These are phyloP conservation scores for Sugiyamaella mastotermitis DNA, from an alignment of 805 yeast genomes.

Conservation along the genomic window DNA sequence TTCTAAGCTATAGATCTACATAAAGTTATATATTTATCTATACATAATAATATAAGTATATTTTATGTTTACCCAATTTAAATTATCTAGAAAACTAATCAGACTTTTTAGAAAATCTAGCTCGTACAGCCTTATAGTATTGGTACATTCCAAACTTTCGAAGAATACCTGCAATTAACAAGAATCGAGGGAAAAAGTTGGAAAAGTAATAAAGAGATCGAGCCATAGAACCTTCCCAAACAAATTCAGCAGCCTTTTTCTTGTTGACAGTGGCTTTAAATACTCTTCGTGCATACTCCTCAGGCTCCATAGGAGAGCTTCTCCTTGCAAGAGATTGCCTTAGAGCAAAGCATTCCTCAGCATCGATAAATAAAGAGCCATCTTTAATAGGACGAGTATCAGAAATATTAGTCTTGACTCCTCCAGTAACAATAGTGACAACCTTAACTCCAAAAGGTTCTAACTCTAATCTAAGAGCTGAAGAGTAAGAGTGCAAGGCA, in stretches of 20 bases:
- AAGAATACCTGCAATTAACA: neutral
- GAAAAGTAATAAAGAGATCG: slow-evolving; percentile 7
- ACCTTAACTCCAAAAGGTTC: slow-evolving; percentile 69
- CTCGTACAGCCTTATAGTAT: slow-evolving; percentile 5
- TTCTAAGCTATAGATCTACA: neutral
- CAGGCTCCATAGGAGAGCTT: slow-evolving; percentile 55
- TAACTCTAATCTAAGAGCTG: slow-evolving; percentile 57
- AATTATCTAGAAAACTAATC: too few species aligned
- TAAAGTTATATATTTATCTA: neutral
- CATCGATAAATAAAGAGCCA: slow-evolving; percentile 44
- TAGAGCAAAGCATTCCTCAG: slow-evolving; percentile 44
- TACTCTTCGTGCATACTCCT: slow-evolving; percentile 49
- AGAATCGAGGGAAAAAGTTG: slow-evolving; percentile 8
- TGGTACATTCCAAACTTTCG: slow-evolving; percentile 3
- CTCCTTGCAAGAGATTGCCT: slow-evolving; percentile 56
- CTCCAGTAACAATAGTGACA: slow-evolving; percentile 67
- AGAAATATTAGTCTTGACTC: slow-evolving; percentile 64
- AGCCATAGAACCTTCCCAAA: slow-evolving; percentile 13
- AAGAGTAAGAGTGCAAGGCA: slow-evolving; percentile 68
- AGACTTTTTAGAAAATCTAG: slow-evolving; percentile 1
- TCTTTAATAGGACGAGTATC: slow-evolving; percentile 56
- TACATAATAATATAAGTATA: neutral
- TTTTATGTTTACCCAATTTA: too few species aligned
- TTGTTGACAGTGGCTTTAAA: slow-evolving; percentile 41
- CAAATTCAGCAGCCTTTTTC: slow-evolving; percentile 8